A percentile compares a stretch with the other conserved stretches of the same genome.
These are phyloP conservation scores for Plantago elongata DNA, from an alignment of 257 asterid species.

Conservation along the genomic window DNA sequence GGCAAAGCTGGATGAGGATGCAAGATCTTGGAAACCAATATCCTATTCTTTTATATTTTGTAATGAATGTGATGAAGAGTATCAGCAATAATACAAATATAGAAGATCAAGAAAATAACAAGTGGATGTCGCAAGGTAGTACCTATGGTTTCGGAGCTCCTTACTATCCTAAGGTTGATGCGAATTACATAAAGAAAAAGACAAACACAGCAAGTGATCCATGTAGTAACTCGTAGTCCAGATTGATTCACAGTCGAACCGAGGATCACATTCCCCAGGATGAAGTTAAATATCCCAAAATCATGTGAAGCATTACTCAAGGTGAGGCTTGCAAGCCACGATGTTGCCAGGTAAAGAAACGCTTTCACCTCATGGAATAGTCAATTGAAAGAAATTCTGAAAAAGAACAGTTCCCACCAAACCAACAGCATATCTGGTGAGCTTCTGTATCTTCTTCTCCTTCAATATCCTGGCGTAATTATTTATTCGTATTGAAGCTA, in stretches of 20 bases:
- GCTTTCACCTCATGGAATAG: slow-evolving; percentile 14
- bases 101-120: no score
- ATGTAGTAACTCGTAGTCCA: slow-evolving; percentile 3
- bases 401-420: slow-evolving; percentile 14
- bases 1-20: no score
- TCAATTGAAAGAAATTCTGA: slow-evolving; percentile 20
- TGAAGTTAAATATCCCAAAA: slow-evolving; percentile 17
- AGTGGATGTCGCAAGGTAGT: no score
- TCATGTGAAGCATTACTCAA: slow-evolving; percentile 8
- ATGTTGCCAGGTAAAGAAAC: slow-evolving; percentile 17
- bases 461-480: neutral
- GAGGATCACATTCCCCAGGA: slow-evolving; percentile 16
- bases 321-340: slow-evolving; percentile 13
- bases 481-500: neutral
- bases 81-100: no score
- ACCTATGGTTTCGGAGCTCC: neutral
- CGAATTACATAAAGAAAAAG: neutral
- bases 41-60: no score
- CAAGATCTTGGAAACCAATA: no score
- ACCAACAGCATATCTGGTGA: slow-evolving; percentile 14
- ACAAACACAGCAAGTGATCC: slow-evolving; percentile 8
- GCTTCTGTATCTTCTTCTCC: neutral
- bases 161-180: neutral
- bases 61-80: no score
- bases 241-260: slow-evolving; percentile 14